A percentile compares a stretch with the other conserved stretches of the same genome.
phyloP scores from a whole-genome alignment of 1,284 basidiomycete genomes.

The Leccinum pachyderme region DNA sequence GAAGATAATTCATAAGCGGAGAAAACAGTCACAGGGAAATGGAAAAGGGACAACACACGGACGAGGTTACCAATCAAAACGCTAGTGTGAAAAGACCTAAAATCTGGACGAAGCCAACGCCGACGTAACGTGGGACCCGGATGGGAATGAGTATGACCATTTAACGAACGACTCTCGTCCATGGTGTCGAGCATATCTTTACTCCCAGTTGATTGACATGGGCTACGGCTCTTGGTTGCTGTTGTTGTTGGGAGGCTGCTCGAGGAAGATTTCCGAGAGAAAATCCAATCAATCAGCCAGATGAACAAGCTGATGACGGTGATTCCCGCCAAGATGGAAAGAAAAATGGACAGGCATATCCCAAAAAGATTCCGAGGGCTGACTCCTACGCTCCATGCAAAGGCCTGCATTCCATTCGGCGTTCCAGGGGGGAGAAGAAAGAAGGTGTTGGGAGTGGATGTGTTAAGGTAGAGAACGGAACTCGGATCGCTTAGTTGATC shows the following conservation, averaged over 20 bases:
- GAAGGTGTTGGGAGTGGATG: conserved; percentile 63
- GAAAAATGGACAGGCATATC: conserved; percentile 80
- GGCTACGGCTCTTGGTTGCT: conserved; percentile 50
- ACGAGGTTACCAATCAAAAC: conserved; percentile 88
- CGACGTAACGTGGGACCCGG: conserved; percentile 25
- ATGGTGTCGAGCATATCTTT: conserved; percentile 51
- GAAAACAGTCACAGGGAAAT: conserved; percentile 91
- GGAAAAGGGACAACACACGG: conserved; percentile 87
- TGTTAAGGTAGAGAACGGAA: conserved; percentile 80
- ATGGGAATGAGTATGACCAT: conserved; percentile 32
- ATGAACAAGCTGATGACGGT: conserved; percentile 67
- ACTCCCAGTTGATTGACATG: conserved; percentile 47
- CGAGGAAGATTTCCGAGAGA: conserved; percentile 35
- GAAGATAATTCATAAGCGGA: conserved; percentile 62
- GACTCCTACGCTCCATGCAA: conserved; percentile 73
- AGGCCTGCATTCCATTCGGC: conserved; percentile 62
- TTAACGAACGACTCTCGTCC: conserved; percentile 60
- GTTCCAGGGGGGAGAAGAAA: conserved; percentile 67
- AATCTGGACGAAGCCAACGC: conserved; percentile 62
- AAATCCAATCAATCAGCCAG: conserved; percentile 68
- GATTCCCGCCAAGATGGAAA: conserved; percentile 73
- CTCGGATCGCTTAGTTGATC: conserved; percentile 67
- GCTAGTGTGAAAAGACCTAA: conserved; percentile 74
- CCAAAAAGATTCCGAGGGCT: conserved; percentile 83
- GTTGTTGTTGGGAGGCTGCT: conserved; percentile 25